Evolutionary conservation across 495 filamentous ascomycete species (phyloP), one percentile per base, ranked within the genome.

Genomic region (Terfezia claveryi): DNA sequence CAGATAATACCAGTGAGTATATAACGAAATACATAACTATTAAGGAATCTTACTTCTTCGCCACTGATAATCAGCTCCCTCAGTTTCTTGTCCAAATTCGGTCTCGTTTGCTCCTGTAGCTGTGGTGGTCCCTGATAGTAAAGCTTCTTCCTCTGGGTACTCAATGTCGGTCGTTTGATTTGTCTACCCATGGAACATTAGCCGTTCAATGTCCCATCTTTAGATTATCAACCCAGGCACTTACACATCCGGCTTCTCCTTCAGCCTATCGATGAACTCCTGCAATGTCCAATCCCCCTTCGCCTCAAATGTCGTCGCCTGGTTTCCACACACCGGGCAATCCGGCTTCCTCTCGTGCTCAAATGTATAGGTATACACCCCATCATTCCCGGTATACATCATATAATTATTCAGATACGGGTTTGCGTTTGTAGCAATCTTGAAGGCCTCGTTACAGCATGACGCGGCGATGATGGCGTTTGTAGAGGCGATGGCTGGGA

Each of bases 361-460:
- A 68, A 96, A 96, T 0, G 89, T 96, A 66, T 94, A 93, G 0
- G 92, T 99, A 71, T 95, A 99, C 53, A 96, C 78, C 58, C 83
- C 76, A 61, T 91, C 88, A 65, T 99, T 85, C 38, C 92, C 92
- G 36, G 81, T 93, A 69, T 96, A 99, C 85, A 94, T 93, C 88
- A 96, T 96, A 68, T 99, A 99, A 65, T 92, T 99, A 59, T 84
- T 79, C 0, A 96, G 75, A 56, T 75, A 81, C 0, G 91, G 85
- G 50, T 88, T 89, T 55, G 77, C 77, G 49, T 72, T 76, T 41
- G 87, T 92, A 27, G 80, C 80, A 59, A 99, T 86, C 70, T 99
- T 99, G 69, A 95, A 75, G 10, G 88, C 89, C 69, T 99, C 92
- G 51, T 94, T 96, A 62, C 91, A 96, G 63, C 88, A 95, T 41